Base-by-base conservation (phyloP, 2,329 filamentous ascomycete species). In the Ceratocystis diversiconidia region DNA sequence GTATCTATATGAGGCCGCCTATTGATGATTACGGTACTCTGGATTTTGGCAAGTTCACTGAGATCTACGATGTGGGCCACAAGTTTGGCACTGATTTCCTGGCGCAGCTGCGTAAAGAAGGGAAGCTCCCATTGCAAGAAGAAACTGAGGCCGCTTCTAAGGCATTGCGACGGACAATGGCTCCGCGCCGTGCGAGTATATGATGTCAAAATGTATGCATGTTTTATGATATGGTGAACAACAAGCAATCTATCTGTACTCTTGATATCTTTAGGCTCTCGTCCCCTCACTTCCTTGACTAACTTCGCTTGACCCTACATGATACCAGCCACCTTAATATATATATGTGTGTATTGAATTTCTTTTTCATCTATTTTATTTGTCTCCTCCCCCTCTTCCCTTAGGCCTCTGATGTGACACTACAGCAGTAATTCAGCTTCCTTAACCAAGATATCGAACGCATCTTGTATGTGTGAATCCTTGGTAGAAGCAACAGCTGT, bases 41-140 rank as follows among this genome's bases (percentile, higher is more conserved):
- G 36, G 94, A 99, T 67, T 99, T 99, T 78, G 89, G 86, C 68
- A 96, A 95, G 75, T 99, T 99, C 74, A 92, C 97, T 72, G 95
- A 99, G 79, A 92, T 99, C 64, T 96, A 95, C 72, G 81, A 88
- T 70, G 82, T 96, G 10, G 95, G 94, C 1, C 95, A 96, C 75
- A 81, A 83, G 65, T 99, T 86, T 72, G 94, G 91, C 3, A 87
- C 88, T 73, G 84, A 90, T 64, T 96, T 87, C 73, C 75, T 99
- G 69, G 84, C 84, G 64, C 82, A 85, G 70, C 77, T 97, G 73
- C 86, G 85, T 72, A 88, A 89, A 48, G 82, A 95, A 71, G 92
- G 92, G 0, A 81, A 87, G 48, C 76, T 99, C 70, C 83, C 83
- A 28, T 71, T 88, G 59, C 80, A 83, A 62, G 85, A 88, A 71